Percentiles rank a stretch among this genome's conserved stretches.
phyloP scores from a whole-genome alignment of 257 asterid genomes.

The Salvia hispanica region DNA sequence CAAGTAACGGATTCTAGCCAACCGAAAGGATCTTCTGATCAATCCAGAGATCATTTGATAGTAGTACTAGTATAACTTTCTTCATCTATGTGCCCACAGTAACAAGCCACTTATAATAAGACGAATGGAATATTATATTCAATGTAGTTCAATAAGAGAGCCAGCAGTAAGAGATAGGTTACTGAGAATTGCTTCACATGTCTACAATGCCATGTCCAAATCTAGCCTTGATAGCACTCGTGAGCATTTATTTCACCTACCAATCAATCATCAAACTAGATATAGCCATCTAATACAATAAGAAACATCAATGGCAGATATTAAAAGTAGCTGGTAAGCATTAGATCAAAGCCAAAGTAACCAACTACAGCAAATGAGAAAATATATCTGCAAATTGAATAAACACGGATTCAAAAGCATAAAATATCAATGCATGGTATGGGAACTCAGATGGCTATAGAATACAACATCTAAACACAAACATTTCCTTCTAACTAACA shows the following conservation, averaged over 20 bases:
- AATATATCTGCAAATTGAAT: background rate
- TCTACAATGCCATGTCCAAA: conserved; percentile 12
- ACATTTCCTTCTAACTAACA: background rate
- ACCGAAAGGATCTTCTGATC: no score
- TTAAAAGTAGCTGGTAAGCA: background rate
- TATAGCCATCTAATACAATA: background rate
- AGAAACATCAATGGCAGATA: background rate
- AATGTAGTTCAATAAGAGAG: background rate
- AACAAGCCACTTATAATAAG: no score
- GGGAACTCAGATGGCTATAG: background rate
- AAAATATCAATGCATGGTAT: background rate
- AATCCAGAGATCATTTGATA: no score
- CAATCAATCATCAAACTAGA: conserved; percentile 8
- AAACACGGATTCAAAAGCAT: background rate
- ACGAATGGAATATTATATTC: no score
- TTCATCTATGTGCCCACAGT: no score
- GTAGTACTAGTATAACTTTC: no score
- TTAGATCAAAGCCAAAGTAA: background rate
- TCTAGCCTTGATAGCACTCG: conserved; percentile 4
- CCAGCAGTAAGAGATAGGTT: background rate
- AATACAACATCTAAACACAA: conserved; percentile 4
- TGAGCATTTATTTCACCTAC: background rate
- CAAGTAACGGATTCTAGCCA: no score
- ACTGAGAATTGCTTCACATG: background rate
- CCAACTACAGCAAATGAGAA: background rate